Evolutionary conservation across 2,329 filamentous ascomycete genomes (phyloP).

Genomic region (Capronia americana): DNA sequence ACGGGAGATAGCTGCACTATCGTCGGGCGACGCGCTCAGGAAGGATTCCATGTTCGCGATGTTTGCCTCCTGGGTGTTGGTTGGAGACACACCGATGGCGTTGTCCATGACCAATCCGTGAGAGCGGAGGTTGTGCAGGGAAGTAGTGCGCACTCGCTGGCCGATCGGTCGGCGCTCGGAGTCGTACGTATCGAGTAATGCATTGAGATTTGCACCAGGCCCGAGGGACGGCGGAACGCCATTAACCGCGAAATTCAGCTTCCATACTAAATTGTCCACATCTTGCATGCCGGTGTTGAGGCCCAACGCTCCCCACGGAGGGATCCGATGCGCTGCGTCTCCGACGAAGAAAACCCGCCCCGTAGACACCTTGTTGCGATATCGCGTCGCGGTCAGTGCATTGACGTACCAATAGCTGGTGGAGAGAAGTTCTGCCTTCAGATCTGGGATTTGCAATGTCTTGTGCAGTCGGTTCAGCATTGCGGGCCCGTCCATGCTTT

Average conservation of each 20-base stretch:
- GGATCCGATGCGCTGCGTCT: slow-evolving; percentile 47
- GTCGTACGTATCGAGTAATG: slow-evolving; percentile 44
- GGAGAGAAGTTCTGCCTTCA: slow-evolving; percentile 43
- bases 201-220: slow-evolving; percentile 25
- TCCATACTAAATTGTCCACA: slow-evolving; percentile 36
- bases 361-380: slow-evolving; percentile 33
- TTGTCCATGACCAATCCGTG: slow-evolving; percentile 44
- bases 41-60: slow-evolving; percentile 37
- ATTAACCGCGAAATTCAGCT: slow-evolving; percentile 36
- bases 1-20: slow-evolving; percentile 36
- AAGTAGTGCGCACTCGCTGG: slow-evolving; percentile 39
- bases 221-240: slow-evolving; percentile 23
- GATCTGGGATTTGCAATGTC: slow-evolving; percentile 43
- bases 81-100: slow-evolving; percentile 43
- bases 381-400: slow-evolving; percentile 41
- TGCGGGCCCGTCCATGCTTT: slow-evolving; percentile 38
- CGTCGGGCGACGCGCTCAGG: slow-evolving; percentile 36
- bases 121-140: slow-evolving; percentile 43
- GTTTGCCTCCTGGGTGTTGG: slow-evolving; percentile 40
- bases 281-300: slow-evolving; percentile 38
- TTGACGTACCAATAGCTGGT: slow-evolving; percentile 46
- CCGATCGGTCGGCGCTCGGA: slow-evolving; percentile 44
- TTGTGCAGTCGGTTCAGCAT: slow-evolving; percentile 41
- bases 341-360: slow-evolving; percentile 45
- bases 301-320: slow-evolving; percentile 45